A percentile compares a stretch with the other conserved stretches of the same genome.
These are phyloP conservation scores for Sphagnum tenellum DNA, from an alignment of 225 moss, liverwort and hornwort species.

Conservation along the genomic window DNA sequence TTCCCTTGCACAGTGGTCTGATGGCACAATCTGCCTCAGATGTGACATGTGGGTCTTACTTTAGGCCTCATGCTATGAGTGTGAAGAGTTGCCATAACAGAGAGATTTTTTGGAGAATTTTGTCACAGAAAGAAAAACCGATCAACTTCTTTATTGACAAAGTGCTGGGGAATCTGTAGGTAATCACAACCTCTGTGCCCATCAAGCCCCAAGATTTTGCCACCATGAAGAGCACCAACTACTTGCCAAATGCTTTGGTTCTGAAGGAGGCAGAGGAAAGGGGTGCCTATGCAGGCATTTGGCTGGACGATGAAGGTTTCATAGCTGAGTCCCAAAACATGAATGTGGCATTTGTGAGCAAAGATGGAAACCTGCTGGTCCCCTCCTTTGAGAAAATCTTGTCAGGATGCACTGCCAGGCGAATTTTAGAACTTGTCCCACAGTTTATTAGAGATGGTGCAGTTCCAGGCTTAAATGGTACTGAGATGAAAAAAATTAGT, in stretches of 20 bases:
- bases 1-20: no score
- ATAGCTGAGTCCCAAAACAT: slow-evolving; percentile 84
- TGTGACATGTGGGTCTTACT: no score
- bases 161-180: slow-evolving; percentile 16
- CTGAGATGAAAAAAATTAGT: slow-evolving; percentile 35
- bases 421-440: slow-evolving; percentile 51
- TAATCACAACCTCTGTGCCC: slow-evolving; percentile 71
- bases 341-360: slow-evolving; percentile 61
- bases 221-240: slow-evolving; percentile 79
- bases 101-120: no score
- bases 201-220: slow-evolving; percentile 73
- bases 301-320: slow-evolving; percentile 87
- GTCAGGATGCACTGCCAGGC: slow-evolving; percentile 72
- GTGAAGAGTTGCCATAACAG: no score
- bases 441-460: slow-evolving; percentile 22
- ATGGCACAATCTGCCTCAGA: no score
- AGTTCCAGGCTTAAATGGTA: slow-evolving; percentile 30
- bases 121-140: no score
- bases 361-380: slow-evolving; percentile 50
- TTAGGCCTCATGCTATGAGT: no score
- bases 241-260: slow-evolving; percentile 74
- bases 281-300: slow-evolving; percentile 68
- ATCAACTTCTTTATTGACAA: no score
- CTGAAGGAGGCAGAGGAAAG: slow-evolving; percentile 62
- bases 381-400: slow-evolving; percentile 76